Base-by-base conservation (phyloP, 495 filamentous ascomycete genomes). In the Penicillium steckii region DNA sequence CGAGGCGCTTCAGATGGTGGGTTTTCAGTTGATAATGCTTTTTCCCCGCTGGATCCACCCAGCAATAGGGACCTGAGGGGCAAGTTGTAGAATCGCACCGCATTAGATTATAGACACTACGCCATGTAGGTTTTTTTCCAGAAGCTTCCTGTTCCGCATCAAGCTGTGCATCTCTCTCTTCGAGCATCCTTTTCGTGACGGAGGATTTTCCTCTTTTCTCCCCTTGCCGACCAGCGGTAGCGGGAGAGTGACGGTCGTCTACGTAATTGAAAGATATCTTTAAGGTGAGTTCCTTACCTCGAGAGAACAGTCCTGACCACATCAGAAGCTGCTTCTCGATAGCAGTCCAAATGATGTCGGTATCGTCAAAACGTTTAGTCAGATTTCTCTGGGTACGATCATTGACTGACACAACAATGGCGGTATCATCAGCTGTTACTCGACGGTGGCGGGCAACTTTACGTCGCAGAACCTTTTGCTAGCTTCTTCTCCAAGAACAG, bases 181-280 rank as follows among this genome's bases (percentile, higher is more conserved):
- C 18, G 13, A 69, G 47, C 52, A 64, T 64, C 7, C 35, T 43
- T 23, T 41, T 48, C 7, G 53, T 61, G 6, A 54, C 45, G 26
- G 59, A 63, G 4, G 49, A 44, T 29, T 52, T 48, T 12, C 62
- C 57, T 50, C 55, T 56, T 49, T 68, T 67, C 19, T 64, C 58
- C 4, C 38, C 50, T 24, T 44, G 55, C 32, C 46, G 37, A 15
- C 46, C 37, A 30, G 27, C 24, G 35, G 50, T 13, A 23, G 9
- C 3, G 3, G 50, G 23, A 38, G 43, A 46, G 21, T 49, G 30
- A 17, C 43, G 41, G n/a, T 56, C 33, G 12, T 56, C 48, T 46
- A 46, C 19, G n/a, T 56, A 60, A 24, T 56, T 60, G 23, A 58
- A 62, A 22, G 21, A 17, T 4, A 58, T 55, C 26, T 53, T 55